phyloP scores from a whole-genome alignment of 306 rosid genomes.

The Parietaria judaica region DNA sequence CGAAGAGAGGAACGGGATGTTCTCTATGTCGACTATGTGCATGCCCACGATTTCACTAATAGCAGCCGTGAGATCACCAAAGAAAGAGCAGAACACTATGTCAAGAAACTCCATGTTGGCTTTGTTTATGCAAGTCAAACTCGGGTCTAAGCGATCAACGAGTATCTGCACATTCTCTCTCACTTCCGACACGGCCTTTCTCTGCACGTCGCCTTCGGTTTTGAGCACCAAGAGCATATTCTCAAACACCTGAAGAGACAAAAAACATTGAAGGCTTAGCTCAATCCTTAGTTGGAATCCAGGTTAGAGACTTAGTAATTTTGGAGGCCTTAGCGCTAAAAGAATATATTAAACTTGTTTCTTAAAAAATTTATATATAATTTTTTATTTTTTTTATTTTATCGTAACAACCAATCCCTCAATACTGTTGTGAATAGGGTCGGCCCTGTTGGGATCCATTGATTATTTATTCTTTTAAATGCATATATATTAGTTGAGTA shows the following conservation, averaged over 20 bases:
- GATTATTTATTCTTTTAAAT: too few species aligned
- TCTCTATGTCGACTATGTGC: slow-evolving; percentile 15
- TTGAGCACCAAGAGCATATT: background rate
- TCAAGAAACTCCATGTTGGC: slow-evolving; percentile 19
- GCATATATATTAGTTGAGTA: too few species aligned
- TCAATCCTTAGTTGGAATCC: too few species aligned
- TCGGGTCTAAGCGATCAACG: slow-evolving; percentile 19
- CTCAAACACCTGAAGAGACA: background rate
- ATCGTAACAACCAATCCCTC: too few species aligned
- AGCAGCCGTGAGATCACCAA: slow-evolving; percentile 15
- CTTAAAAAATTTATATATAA: too few species aligned
- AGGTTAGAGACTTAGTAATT: too few species aligned
- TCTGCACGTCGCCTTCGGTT: slow-evolving; percentile 21
- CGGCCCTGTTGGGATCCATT: too few species aligned
- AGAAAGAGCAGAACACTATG: slow-evolving; percentile 7
- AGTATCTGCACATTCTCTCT: slow-evolving; percentile 8
- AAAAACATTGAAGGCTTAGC: background rate
- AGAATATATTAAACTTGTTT: too few species aligned
- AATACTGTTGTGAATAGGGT: too few species aligned
- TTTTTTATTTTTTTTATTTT: too few species aligned
- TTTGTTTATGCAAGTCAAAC: slow-evolving; percentile 1
- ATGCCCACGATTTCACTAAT: slow-evolving; percentile 25
- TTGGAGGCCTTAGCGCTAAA: too few species aligned
- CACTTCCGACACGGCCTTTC: slow-evolving; percentile 15
- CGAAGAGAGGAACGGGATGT: slow-evolving; percentile 16